A percentile compares a stretch with the other conserved stretches of the same genome.
These are phyloP conservation scores for Thymus quinquecostatus DNA, from an alignment of 257 asterid genomes.

Conservation along the genomic window DNA sequence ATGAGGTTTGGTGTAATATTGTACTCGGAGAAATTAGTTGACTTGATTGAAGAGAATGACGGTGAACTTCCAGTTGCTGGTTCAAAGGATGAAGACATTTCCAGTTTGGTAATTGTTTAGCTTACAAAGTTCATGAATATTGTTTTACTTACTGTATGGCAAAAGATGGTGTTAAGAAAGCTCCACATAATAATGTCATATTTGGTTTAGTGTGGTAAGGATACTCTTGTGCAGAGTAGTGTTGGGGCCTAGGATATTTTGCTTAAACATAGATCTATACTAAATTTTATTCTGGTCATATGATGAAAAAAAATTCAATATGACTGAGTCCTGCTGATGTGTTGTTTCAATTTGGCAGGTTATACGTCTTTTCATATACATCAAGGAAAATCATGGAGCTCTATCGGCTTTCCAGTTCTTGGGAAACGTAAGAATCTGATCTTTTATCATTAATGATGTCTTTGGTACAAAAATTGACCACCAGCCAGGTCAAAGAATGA, in stretches of 20 bases:
- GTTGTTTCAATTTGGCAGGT: slow-evolving; percentile 57
- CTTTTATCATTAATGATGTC: slow-evolving; percentile 27
- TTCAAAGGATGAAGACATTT: slow-evolving; percentile 64
- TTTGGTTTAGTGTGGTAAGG: slow-evolving; percentile 10
- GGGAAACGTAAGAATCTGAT: slow-evolving; percentile 73
- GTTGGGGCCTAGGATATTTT: slow-evolving; percentile 4
- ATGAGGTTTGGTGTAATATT: slow-evolving; percentile 93
- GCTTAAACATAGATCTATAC: slow-evolving; percentile 7
- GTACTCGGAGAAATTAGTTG: slow-evolving; percentile 71
- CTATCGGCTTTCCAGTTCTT: slow-evolving; percentile 83
- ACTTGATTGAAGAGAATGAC: slow-evolving; percentile 66
- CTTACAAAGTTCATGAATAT: background rate
- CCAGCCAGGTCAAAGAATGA: slow-evolving; percentile 7
- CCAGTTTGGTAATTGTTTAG: slow-evolving; percentile 73
- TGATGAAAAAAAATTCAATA: background rate
- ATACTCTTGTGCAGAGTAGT: background rate
- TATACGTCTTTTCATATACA: slow-evolving; percentile 77
- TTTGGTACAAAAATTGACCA: slow-evolving; percentile 26
- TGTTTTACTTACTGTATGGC: background rate
- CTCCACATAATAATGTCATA: background rate
- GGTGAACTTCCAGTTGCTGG: slow-evolving; percentile 64
- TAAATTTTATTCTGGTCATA: background rate
- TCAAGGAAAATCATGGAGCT: slow-evolving; percentile 83
- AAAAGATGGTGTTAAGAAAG: background rate
- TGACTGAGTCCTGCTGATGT: slow-evolving; percentile 37